Base-by-base conservation (phyloP, 1,284 basidiomycete species). In the Spongiforma sp. region DNA sequence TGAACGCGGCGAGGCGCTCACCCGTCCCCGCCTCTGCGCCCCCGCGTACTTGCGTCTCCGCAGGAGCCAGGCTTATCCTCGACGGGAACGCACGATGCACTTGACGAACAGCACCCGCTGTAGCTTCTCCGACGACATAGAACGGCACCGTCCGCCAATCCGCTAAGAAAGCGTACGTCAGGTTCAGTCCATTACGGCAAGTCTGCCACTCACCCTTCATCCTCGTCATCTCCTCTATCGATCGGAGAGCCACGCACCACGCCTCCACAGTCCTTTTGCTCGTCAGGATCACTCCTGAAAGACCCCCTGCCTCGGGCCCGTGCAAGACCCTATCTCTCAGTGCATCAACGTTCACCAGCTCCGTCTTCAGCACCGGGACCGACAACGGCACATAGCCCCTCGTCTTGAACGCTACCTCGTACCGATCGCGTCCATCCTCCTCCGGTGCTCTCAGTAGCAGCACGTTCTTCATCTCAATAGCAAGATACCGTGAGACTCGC, bases 121-220 rank as follows among this genome's bases (percentile, higher is more conserved):
- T 94, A 2, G 83, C 81, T 26, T 83, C 78, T 0, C 93, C 93
- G 17, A 94, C 90, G 39, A 87, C 89, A 68, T 93, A 94, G 78
- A 94, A 93, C 10, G 89, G 89, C 2, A 84, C 74, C 10, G 72
- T 64, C 4, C 75, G 74, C 90, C 89, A 92, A 60, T 77, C 73
- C 54, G 61, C 75, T 75, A 65, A 7, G 28, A n/a, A 17, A 57
- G 55, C 53, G 53, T 54, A 21, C 15, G n/a, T 21, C 53, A n/a
- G 15, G 17, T 19, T n/a, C n/a, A n/a, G n/a, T n/a, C n/a, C n/a
- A n/a, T n/a, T n/a, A n/a, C n/a, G n/a, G n/a, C n/a, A n/a, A n/a
- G n/a, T n/a, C n/a, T n/a, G n/a, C n/a, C 46, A 54, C 73, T 33
- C 37, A 75, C 73, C 70, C 62, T 60, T 53, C 9, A 41, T 48